Base-by-base conservation (phyloP, 2,329 filamentous ascomycete genomes). In the Arthrobotrys pseudoclavata region DNA sequence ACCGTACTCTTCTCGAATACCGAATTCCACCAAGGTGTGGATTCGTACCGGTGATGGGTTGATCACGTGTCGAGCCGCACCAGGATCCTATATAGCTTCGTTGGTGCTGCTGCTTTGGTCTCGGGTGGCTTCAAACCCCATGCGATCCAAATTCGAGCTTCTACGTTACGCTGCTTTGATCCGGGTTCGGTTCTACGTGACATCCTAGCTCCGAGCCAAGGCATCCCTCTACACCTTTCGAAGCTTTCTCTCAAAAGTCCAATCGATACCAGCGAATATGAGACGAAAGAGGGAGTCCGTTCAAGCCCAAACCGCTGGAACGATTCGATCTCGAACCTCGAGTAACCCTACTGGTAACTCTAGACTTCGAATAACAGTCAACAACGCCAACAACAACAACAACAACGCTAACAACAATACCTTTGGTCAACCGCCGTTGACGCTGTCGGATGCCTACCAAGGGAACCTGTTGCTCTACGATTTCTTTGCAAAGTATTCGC, bases 401-500 rank as follows among this genome's bases (percentile, higher is more conserved):
- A 42, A 13, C 40, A 52, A 15, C 20, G 42, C 29, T 22, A 42
- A 15, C 62, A 24, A 29, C 20, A 45, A 24, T 7, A 66, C 10
- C 20, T 22, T 6, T 26, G 7, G 31, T 34, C 31, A 34, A 34
- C 15, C 45, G 1, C 24, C n/a, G 18, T 20, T 72, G 3, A 72
- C 69, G 0, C 3, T 72, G 4, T 72, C 69, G 0, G 61, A 66
- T 9, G 69, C 69, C 3, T 72, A 72, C 18, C 24, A 72, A 10
- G 69, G 69, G 0, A 72, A 72, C 15, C 26, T 72, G 1, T 13
- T 72, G 0, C 60, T 72, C 9, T 72, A 72, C 20, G 6, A 60
- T 1, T 64, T 57, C 20, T 62, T 71, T 18, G 22, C 22, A 18
- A 63, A 48, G 29, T 40, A 66, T 26, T 37, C 34, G 60, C 69